phyloP scores from a whole-genome alignment of 2,329 filamentous ascomycete species.

The Trichoderma simmonsii region DNA sequence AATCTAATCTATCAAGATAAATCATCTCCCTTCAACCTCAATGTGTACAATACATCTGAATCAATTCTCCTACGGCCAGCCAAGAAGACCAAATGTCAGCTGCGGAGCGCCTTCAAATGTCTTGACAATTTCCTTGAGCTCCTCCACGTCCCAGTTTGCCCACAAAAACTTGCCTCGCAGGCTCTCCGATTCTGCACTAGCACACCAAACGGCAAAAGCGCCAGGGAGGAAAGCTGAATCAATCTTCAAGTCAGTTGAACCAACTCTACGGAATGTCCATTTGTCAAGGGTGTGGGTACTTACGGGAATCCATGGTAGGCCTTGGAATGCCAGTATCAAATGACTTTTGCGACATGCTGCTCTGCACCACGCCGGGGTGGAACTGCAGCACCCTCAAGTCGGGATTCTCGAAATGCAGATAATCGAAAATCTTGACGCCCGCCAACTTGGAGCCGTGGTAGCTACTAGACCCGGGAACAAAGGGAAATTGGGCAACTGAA shows the following conservation, averaged over 20 bases:
- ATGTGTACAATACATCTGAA: not conserved
- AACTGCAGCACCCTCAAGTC: conserved; percentile 38
- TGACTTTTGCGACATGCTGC: conserved; percentile 26
- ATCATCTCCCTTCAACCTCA: not conserved
- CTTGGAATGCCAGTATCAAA: conserved; percentile 14
- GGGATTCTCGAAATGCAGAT: conserved; percentile 39
- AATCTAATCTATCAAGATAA: not conserved
- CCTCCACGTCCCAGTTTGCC: conserved; percentile 51
- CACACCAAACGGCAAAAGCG: conserved; percentile 44
- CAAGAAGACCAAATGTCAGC: conserved; percentile 22
- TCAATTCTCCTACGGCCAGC: not conserved
- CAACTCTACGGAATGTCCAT: rapidly evolving
- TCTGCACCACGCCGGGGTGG: conserved; percentile 41
- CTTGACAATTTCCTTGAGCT: conserved; percentile 39
- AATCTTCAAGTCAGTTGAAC: not conserved
- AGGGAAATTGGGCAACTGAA: conserved; percentile 25
- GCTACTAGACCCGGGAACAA: conserved; percentile 30
- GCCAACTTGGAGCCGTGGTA: conserved; percentile 45
- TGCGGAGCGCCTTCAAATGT: conserved; percentile 30
- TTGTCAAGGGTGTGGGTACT: not conserved
- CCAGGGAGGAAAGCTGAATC: conserved; percentile 25
- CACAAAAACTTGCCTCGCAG: conserved; percentile 46
- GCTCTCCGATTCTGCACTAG: conserved; percentile 44
- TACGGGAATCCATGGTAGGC: not conserved
- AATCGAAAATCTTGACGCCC: conserved; percentile 38